These are phyloP conservation scores for Ailanthus altissimus DNA, from an alignment of 345 rosid species.

Conservation along the genomic window DNA sequence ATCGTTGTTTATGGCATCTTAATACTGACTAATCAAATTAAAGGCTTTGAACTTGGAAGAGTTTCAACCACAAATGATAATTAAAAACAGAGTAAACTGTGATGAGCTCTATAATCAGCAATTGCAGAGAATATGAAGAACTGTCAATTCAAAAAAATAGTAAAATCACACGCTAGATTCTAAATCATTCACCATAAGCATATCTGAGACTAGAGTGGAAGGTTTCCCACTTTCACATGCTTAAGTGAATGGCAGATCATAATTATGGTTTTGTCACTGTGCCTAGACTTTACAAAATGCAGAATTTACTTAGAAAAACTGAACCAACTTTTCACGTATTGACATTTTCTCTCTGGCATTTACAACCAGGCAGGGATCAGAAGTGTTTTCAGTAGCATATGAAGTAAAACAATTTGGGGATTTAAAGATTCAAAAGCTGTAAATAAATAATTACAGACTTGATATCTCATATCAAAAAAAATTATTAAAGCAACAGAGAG, in stretches of 20 bases:
- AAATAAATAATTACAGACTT: neutral
- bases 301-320: neutral
- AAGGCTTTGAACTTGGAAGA: too few relatives aligned
- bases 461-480: neutral
- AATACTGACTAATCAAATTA: neutral
- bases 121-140: neutral
- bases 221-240: neutral
- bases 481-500: neutral
- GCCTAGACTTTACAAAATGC: neutral
- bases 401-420: too few relatives aligned
- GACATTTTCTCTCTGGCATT: neutral
- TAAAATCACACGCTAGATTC: neutral
- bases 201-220: neutral
- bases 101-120: neutral
- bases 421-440: neutral
- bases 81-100: neutral
- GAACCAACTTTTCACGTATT: neutral
- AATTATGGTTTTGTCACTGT: neutral
- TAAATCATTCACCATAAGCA: neutral
- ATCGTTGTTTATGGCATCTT: constrained; percentile 8
- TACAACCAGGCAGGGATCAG: neutral
- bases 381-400: neutral
- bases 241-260: neutral
- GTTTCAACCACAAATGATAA: neutral
- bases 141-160: neutral